phyloP scores from a whole-genome alignment of 228 moss, liverwort and hornwort species.

The Sphagnum magellanicum region DNA sequence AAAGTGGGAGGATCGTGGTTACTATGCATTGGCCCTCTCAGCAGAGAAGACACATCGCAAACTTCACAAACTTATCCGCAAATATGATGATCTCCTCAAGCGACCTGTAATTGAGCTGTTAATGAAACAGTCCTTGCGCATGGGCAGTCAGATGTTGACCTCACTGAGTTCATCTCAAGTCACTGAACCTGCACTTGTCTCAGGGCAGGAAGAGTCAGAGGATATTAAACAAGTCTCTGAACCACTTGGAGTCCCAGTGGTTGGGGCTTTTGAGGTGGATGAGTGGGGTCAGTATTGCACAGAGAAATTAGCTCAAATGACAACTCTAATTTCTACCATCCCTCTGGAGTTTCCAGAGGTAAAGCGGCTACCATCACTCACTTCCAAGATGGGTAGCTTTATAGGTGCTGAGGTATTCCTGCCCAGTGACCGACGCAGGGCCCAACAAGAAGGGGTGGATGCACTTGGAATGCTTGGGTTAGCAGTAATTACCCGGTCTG shows the following conservation, averaged over 20 bases:
- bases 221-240: too few species aligned
- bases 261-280: conserved; percentile 1
- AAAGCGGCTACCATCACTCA: conserved; percentile 45
- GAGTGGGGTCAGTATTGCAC: conserved; percentile 45
- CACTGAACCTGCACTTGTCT: not conserved
- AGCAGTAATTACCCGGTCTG: conserved; percentile 68
- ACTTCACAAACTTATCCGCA: conserved; percentile 86
- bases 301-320: conserved; percentile 31
- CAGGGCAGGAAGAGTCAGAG: too few species aligned
- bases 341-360: conserved; percentile 14
- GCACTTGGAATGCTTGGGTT: conserved; percentile 54
- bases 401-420: conserved; percentile 56
- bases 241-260: too few species aligned
- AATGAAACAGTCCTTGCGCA: conserved; percentile 53
- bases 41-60: conserved; percentile 92
- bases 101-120: conserved; percentile 63
- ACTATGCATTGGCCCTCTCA: conserved; percentile 74
- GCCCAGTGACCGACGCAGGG: conserved; percentile 23
- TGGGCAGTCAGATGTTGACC: conserved; percentile 72
- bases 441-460: conserved; percentile 29
- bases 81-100: conserved; percentile 71
- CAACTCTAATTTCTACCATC: conserved; percentile 18
- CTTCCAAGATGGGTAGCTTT: conserved; percentile 52
- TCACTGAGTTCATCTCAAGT: conserved; percentile 14
- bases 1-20: conserved; percentile 96